Conservation (phyloP, 306 rosid species). For the Cucurbita moschata region DNA sequence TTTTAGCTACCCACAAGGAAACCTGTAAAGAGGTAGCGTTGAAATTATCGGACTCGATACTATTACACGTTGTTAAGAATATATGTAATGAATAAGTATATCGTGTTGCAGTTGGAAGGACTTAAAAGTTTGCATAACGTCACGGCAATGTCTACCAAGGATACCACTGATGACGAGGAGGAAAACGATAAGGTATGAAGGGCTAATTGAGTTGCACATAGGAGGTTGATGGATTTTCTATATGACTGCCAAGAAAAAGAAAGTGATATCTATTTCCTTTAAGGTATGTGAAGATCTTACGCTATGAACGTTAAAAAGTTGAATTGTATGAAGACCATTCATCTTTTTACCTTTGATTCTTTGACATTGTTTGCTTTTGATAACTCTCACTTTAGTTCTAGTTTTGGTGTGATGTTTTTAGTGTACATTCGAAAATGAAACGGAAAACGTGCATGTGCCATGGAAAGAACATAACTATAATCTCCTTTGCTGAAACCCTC, state of each 20-base stretch:
- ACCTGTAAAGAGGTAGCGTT: constrained; percentile 59
- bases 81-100: neutral
- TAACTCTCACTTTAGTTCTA: neutral
- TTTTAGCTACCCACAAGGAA: constrained; percentile 42
- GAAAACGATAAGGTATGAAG: constrained; percentile 30
- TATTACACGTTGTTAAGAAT: no score
- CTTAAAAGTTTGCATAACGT: constrained; percentile 27
- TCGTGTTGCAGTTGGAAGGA: constrained; percentile 50
- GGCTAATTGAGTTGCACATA: neutral
- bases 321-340: neutral
- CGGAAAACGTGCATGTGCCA: neutral
- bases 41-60: neutral
- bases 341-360: neutral
- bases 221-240: neutral
- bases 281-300: neutral
- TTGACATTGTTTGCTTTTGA: neutral
- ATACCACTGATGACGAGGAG: constrained; percentile 34
- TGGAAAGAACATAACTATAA: neutral
- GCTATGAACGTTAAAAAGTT: neutral
- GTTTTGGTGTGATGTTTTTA: neutral
- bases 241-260: neutral
- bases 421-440: neutral
- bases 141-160: constrained; percentile 33
- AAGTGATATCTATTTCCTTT: neutral
- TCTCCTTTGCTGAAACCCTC: neutral